Base-by-base conservation (phyloP, 352 stramenopile genomes). In the Phytophthora litchii region DNA sequence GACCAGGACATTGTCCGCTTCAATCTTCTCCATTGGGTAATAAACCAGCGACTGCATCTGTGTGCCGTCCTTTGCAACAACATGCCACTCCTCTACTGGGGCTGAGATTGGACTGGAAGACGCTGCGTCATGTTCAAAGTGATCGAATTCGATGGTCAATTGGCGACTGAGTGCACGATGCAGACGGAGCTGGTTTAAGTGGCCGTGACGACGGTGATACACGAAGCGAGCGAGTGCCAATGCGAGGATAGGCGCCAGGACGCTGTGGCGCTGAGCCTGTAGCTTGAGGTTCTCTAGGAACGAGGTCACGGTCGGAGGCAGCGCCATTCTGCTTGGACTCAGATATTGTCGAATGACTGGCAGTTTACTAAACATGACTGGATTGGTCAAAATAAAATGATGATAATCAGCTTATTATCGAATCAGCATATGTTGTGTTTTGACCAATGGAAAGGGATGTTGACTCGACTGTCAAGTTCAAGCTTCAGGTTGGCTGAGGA, bases 1-100 rank as follows among this genome's bases (percentile, higher is more conserved):
- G 52, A 92, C 74, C 32, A 90, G 63, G 27, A 73, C 46, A 9
- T 88, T 78, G 43, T 65, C 27, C 11, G 5, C 29, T 16, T 59
- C 48, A 2, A 27, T 17, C n/a, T 27, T 21, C 29, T 72, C 17
- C 21, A 47, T 54, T 1, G 53, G 48, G 20, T 80, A 75, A 43
- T 77, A 86, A 31, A 81, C 80, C 27, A 89, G 55, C 51, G 80
- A 89, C 36, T 67, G 61, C 5, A 60, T 60, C 41, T 75, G 62
- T 8, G 58, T 64, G n/a, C 74, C 76, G 43, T 86, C 72, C 14
- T 63, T 34, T 2, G 49, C 42, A 23, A 87, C 60, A 21, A 84
- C 58, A 43, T 77, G 49, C 80, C 80, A 89, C 50, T 89, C 74
- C 32, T 87, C 76, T 0, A 60, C 47, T 3, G 72, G 75, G 5